Conservation (phyloP, 2,329 filamentous ascomycete species). For the Aspergillus neotritici region DNA sequence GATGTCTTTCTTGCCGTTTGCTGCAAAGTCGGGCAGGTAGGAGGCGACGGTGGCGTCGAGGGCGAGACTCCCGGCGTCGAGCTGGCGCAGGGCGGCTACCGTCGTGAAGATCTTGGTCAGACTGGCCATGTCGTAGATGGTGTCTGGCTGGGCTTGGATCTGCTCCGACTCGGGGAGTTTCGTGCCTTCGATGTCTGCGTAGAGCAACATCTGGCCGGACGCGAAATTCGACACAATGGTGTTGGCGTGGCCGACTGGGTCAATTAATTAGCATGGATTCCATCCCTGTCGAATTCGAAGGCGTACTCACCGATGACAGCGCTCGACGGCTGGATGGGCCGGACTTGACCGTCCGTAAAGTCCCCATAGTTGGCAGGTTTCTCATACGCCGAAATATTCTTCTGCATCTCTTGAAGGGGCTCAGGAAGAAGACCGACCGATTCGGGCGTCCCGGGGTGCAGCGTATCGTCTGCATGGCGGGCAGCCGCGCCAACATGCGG, state of each 20-base stretch:
- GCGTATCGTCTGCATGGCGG: background rate
- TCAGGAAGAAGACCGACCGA: background rate
- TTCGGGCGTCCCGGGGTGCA: background rate
- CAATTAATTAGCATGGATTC: no score
- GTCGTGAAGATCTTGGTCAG: slow-evolving; percentile 37
- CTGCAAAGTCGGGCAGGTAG: slow-evolving; percentile 29
- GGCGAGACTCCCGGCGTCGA: slow-evolving; percentile 22
- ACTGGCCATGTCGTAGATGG: slow-evolving; percentile 38
- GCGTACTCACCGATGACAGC: slow-evolving; percentile 4
- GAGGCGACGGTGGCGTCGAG: slow-evolving; percentile 26
- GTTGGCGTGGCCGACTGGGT: slow-evolving; percentile 12
- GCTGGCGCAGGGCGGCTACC: slow-evolving; percentile 26
- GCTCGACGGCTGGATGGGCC: slow-evolving; percentile 17
- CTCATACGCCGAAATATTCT: background rate
- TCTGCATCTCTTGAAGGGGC: background rate
- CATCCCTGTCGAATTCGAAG: no score
- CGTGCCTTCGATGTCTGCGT: slow-evolving; percentile 28
- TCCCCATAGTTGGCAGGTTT: slow-evolving; percentile 16
- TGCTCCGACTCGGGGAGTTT: slow-evolving; percentile 19
- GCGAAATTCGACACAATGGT: slow-evolving; percentile 20
- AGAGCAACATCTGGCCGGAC: slow-evolving; percentile 15
- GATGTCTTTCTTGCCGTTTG: slow-evolving; percentile 30
- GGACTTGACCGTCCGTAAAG: slow-evolving; percentile 10
- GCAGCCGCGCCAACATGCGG: background rate
- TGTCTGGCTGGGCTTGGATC: slow-evolving; percentile 27